These are phyloP conservation scores for Raddia distichophylla DNA, from an alignment of 176 grass and related monocot genomes.

Conservation along the genomic window DNA sequence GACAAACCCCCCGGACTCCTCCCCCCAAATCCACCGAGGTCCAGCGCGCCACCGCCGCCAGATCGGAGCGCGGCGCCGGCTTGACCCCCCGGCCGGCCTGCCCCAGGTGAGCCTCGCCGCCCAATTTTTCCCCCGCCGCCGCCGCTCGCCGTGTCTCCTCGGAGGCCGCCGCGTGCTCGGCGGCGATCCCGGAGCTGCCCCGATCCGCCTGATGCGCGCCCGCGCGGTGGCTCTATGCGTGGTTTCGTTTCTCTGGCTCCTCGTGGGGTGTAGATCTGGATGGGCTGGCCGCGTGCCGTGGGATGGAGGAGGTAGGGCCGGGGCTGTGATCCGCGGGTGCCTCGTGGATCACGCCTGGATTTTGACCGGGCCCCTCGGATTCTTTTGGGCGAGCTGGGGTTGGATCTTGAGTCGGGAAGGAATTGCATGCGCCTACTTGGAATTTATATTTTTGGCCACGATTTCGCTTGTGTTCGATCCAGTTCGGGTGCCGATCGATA, in stretches of 20 bases:
- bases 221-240: fast-evolving
- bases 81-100: not conserved
- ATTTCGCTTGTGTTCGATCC: not conserved
- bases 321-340: conserved; percentile 12
- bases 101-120: not conserved
- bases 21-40: not conserved
- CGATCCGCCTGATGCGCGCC: not conserved
- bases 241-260: not conserved
- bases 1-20: not conserved
- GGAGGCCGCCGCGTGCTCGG: not conserved
- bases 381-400: not conserved
- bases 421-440: not conserved
- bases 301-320: not conserved
- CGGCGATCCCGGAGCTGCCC: not conserved
- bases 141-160: not conserved
- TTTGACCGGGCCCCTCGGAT: not conserved
- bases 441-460: not conserved
- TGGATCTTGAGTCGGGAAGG: not conserved
- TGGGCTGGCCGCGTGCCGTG: not conserved
- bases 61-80: not conserved
- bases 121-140: not conserved
- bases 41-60: not conserved
- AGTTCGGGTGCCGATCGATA: not conserved
- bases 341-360: conserved; percentile 33
- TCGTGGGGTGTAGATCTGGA: conserved; percentile 31